phyloP scores from a whole-genome alignment of 176 grass and related monocot species.

The Dendrocalamus sinicus region DNA sequence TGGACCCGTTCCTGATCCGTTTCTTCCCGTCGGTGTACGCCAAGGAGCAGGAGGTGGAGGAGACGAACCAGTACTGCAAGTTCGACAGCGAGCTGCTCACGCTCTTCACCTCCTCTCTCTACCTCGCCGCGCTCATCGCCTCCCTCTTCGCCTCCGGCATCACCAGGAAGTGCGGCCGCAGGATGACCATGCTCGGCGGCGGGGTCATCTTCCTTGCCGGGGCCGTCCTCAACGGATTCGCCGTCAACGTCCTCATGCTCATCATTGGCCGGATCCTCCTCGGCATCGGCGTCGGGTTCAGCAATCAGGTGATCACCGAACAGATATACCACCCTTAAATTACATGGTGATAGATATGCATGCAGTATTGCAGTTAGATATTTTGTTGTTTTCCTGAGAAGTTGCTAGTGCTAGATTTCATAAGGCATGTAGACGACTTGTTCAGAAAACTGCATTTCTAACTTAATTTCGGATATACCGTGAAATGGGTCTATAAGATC shows the following conservation, averaged over 20 bases:
- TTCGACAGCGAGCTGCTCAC: slow-evolving; percentile 77
- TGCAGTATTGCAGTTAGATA: not conserved
- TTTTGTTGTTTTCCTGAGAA: not conserved
- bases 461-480: not conserved
- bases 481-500: not conserved
- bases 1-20: slow-evolving; percentile 47
- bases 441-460: not conserved
- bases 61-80: slow-evolving; percentile 78
- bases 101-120: slow-evolving; percentile 85
- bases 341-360: not conserved
- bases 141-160: slow-evolving; percentile 45
- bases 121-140: slow-evolving; percentile 55
- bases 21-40: slow-evolving; percentile 60
- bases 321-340: not conserved
- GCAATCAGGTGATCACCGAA: slow-evolving; percentile 25
- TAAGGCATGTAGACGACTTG: not conserved
- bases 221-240: slow-evolving; percentile 30
- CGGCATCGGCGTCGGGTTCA: slow-evolving; percentile 49
- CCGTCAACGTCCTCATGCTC: slow-evolving; percentile 49
- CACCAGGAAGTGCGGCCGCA: slow-evolving; percentile 43
- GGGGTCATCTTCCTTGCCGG: slow-evolving; percentile 37
- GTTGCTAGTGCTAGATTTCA: not conserved
- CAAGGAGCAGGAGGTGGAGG: slow-evolving; percentile 45
- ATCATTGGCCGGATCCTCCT: slow-evolving; percentile 47
- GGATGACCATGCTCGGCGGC: slow-evolving; percentile 51